Evolutionary conservation across 75 land plant genomes (phyloP).

Genomic region (Picea sitchensis): DNA sequence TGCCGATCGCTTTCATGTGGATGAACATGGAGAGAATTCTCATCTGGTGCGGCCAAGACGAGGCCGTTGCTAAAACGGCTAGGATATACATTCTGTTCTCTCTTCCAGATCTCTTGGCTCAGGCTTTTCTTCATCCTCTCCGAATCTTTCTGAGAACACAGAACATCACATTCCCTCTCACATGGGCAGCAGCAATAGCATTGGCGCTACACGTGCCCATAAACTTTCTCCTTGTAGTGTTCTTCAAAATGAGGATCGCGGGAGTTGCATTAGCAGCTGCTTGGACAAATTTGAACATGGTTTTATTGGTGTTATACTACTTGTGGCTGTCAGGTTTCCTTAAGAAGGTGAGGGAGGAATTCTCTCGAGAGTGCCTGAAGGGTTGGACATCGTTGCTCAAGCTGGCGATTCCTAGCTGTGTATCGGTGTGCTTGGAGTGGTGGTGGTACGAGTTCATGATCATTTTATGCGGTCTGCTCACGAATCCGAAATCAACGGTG

Average conservation of each 20-base stretch:
- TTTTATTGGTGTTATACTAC: slow-evolving; percentile 18
- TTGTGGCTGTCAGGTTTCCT: slow-evolving; percentile 30
- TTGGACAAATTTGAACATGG: slow-evolving; percentile 35
- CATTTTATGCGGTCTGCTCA: slow-evolving; percentile 51
- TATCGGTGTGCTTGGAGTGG: slow-evolving; percentile 79
- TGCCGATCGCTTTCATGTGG: slow-evolving; percentile 45
- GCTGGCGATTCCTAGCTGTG: slow-evolving; percentile 64
- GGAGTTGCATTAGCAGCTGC: slow-evolving; percentile 62
- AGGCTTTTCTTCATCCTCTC: slow-evolving; percentile 38
- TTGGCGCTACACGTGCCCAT: slow-evolving; percentile 46
- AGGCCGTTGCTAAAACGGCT: slow-evolving; percentile 19
- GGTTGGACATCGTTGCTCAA: slow-evolving; percentile 51
- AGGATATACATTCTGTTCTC: slow-evolving; percentile 22
- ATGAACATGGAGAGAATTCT: slow-evolving; percentile 38
- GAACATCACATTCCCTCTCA: slow-evolving; percentile 52
- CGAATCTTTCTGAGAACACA: slow-evolving; percentile 39
- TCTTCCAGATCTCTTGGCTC: slow-evolving; percentile 39
- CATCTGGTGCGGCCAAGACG: slow-evolving; percentile 39
- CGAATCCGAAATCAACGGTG: slow-evolving; percentile 54
- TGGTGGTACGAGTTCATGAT: slow-evolving; percentile 91
- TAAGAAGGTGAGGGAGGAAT: slow-evolving; percentile 29
- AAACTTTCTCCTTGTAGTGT: slow-evolving; percentile 32
- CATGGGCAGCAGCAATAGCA: slow-evolving; percentile 34
- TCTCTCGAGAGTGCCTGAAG: slow-evolving; percentile 21
- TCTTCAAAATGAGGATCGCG: slow-evolving; percentile 31